phyloP scores from a whole-genome alignment of 1,139 yeast species.

The Arxiozyma slooffiae region DNA sequence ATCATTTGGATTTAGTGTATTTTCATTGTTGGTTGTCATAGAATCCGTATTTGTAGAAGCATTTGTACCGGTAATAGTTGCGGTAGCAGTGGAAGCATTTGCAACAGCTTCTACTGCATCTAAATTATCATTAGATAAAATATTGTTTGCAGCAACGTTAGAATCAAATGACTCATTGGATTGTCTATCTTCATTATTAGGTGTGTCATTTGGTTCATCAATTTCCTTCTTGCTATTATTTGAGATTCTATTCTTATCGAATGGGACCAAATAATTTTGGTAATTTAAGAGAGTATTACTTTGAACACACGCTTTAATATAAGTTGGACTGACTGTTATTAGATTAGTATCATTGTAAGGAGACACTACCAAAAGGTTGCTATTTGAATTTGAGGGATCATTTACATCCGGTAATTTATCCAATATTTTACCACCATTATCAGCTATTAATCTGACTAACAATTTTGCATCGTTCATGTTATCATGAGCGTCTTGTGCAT shows the following conservation, averaged over 20 bases:
- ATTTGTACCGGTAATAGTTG: neutral
- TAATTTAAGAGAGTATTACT: slow-evolving; percentile 16
- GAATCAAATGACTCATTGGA: neutral
- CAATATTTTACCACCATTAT: slow-evolving; percentile 13
- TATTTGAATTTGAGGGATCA: slow-evolving; percentile 1
- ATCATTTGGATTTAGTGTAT: neutral
- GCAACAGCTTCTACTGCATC: neutral
- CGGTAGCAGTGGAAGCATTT: neutral
- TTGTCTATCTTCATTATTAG: neutral
- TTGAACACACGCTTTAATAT: slow-evolving; percentile 21
- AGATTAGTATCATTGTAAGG: slow-evolving; percentile 24
- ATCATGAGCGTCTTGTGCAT: too few relatives aligned
- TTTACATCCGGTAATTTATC: slow-evolving; percentile 7
- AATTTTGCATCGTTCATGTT: slow-evolving; percentile 10
- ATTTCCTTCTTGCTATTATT: neutral
- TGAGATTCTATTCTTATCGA: slow-evolving; percentile 14
- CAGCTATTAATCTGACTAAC: slow-evolving; percentile 8
- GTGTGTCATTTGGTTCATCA: neutral
- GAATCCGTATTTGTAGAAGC: neutral
- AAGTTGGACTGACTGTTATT: slow-evolving; percentile 25
- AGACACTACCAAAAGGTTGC: slow-evolving; percentile 20
- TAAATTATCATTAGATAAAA: neutral
- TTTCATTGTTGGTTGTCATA: neutral
- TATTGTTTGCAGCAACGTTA: neutral
- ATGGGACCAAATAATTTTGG: slow-evolving; percentile 23